A percentile compares a stretch with the other conserved stretches of the same genome.
phyloP scores from a whole-genome alignment of 495 filamentous ascomycete species.

The Aspergillus nanangensis region DNA sequence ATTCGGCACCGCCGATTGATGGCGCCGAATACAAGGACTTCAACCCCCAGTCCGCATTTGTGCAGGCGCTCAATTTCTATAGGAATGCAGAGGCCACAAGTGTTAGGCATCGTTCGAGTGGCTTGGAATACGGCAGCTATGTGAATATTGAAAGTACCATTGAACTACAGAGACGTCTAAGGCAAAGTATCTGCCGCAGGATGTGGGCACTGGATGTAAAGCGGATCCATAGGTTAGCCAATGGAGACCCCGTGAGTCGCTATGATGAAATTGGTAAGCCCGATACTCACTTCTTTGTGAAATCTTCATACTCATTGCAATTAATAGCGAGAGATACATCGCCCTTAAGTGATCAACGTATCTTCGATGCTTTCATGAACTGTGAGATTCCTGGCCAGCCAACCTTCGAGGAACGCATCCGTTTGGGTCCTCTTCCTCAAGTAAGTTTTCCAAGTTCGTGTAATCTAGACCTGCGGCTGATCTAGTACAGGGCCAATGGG shows the following conservation, averaged over 20 bases:
- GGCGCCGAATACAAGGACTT: slow-evolving; percentile 40
- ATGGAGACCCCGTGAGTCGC: slow-evolving; percentile 29
- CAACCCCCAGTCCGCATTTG: slow-evolving; percentile 36
- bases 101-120: slow-evolving; percentile 25
- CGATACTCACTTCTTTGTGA: not conserved
- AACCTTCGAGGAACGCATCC: slow-evolving; percentile 38
- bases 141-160: slow-evolving; percentile 38
- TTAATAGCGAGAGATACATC: slow-evolving; percentile 27
- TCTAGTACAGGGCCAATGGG: slow-evolving; percentile 31
- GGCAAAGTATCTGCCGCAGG: slow-evolving; percentile 35
- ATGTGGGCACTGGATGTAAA: slow-evolving; percentile 39
- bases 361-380: slow-evolving; percentile 40
- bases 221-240: slow-evolving; percentile 36
- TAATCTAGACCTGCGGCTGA: not conserved
- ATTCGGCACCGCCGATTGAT: slow-evolving; percentile 36
- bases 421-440: slow-evolving; percentile 35
- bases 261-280: slow-evolving; percentile 39
- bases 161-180: slow-evolving; percentile 30
- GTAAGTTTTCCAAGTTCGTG: slow-evolving; percentile 19
- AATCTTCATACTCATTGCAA: slow-evolving; percentile 1
- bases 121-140: slow-evolving; percentile 35
- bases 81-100: slow-evolving; percentile 30
- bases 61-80: slow-evolving; percentile 39
- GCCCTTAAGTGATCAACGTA: slow-evolving; percentile 26
- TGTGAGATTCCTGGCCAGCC: slow-evolving; percentile 36